Evolutionary conservation across 345 rosid genomes (phyloP).

Genomic region (Eucalyptus camaldulensis): DNA sequence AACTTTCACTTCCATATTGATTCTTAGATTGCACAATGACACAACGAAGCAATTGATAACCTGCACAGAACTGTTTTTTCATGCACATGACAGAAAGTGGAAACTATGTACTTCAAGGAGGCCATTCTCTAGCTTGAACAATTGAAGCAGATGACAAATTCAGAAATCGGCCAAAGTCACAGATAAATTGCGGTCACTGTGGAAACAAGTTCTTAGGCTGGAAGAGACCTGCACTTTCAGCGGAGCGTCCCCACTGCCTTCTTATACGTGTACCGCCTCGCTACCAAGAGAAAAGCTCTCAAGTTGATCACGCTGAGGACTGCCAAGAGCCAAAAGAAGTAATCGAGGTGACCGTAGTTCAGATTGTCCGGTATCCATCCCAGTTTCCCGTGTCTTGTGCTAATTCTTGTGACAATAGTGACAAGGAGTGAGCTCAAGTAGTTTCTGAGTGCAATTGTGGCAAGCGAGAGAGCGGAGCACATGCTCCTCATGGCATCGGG

Average conservation of each 20-base stretch:
- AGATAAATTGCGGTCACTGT: not conserved
- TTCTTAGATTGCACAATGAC: not conserved
- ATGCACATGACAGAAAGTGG: not conserved
- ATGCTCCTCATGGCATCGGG: constrained; percentile 41
- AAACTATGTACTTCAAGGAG: not conserved
- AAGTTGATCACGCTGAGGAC: constrained; percentile 13
- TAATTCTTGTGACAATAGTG: constrained; percentile 6
- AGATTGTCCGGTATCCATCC: constrained; percentile 28
- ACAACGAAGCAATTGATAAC: not conserved
- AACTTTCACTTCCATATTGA: not conserved
- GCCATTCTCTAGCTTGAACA: not conserved
- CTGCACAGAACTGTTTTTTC: not conserved
- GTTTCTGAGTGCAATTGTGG: constrained; percentile 14
- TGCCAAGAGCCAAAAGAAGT: constrained; percentile 30
- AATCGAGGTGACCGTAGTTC: constrained; percentile 18
- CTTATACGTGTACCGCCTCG: constrained; percentile 26
- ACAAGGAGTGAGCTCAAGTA: constrained; percentile 21
- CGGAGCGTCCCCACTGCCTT: not conserved
- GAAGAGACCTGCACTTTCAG: not conserved
- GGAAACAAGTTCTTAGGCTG: not conserved
- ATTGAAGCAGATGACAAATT: not conserved
- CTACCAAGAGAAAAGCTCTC: constrained; percentile 5
- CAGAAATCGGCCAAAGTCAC: no score
- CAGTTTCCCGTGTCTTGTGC: constrained; percentile 6
- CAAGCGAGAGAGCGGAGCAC: constrained; percentile 25